Conservation (phyloP, 2,329 filamentous ascomycete genomes). For the Apiospora sp. region DNA sequence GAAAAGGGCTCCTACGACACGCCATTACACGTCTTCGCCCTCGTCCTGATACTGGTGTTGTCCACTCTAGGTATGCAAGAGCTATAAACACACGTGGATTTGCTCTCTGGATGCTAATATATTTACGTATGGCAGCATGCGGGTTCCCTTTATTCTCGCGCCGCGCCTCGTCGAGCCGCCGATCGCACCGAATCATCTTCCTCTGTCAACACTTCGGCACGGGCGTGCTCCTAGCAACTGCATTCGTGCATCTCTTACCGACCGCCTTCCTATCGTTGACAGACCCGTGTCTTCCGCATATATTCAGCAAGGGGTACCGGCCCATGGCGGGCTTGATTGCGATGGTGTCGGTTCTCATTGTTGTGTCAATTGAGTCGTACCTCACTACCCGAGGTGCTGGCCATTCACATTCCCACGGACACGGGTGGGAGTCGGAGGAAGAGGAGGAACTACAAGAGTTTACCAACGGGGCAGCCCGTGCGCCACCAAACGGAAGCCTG, state of each 20-base stretch:
- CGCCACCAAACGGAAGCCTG: constrained; percentile 44
- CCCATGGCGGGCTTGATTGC: constrained; percentile 83
- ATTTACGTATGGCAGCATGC: constrained; percentile 56
- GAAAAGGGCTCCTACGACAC: constrained; percentile 69
- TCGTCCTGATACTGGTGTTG: constrained; percentile 70
- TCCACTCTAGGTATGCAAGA: constrained; percentile 61
- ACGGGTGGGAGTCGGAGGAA: constrained; percentile 57
- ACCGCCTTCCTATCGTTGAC: constrained; percentile 73
- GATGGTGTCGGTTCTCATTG: constrained; percentile 82
- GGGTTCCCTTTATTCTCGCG: constrained; percentile 72
- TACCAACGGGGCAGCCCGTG: constrained; percentile 35
- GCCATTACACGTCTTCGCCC: constrained; percentile 70
- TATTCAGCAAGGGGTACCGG: constrained; percentile 81
- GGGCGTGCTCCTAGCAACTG: constrained; percentile 84
- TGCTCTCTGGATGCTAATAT: neutral
- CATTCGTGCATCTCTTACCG: constrained; percentile 79
- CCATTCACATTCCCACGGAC: constrained; percentile 60
- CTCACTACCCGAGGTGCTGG: constrained; percentile 76
- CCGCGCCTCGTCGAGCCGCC: constrained; percentile 62
- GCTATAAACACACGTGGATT: neutral
- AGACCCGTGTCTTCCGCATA: constrained; percentile 76
- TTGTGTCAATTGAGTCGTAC: constrained; percentile 88
- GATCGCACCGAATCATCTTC: constrained; percentile 68
- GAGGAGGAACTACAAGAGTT: constrained; percentile 39
- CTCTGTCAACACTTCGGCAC: constrained; percentile 80